Evolutionary conservation across 2,329 filamentous ascomycete species (phyloP).

Genomic region (Bretziella fagacearum): DNA sequence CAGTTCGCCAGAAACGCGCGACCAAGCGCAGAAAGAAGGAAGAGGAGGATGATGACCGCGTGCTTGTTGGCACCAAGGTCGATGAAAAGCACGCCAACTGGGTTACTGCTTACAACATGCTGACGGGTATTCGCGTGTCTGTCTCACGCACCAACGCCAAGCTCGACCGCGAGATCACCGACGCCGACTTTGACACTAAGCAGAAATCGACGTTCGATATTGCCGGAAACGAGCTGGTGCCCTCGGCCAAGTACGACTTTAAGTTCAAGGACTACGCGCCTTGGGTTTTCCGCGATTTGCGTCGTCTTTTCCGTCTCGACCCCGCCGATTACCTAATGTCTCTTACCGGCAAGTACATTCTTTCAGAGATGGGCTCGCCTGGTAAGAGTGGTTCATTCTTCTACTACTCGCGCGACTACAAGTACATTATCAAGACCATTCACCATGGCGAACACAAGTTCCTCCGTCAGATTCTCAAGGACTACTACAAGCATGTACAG

Average conservation of each 20-base stretch:
- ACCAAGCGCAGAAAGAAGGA: conserved; percentile 72
- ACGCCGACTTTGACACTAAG: conserved; percentile 81
- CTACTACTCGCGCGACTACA: conserved; percentile 98
- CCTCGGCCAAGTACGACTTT: conserved; percentile 98
- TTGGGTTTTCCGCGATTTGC: conserved; percentile 92
- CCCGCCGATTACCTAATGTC: conserved; percentile 98
- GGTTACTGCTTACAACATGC: conserved; percentile 98
- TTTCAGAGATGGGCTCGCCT: conserved; percentile 90
- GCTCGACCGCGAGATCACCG: conserved; percentile 73
- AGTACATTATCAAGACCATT: conserved; percentile 99
- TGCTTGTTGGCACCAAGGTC: conserved; percentile 91
- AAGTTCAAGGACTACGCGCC: conserved; percentile 99
- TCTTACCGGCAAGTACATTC: conserved; percentile 92
- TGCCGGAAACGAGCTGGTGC: conserved; percentile 90
- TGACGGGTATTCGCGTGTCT: conserved; percentile 93
- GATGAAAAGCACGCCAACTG: conserved; percentile 95
- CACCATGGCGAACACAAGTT: conserved; percentile 90
- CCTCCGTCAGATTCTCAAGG: conserved; percentile 63
- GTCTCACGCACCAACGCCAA: conserved; percentile 96
- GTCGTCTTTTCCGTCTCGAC: conserved; percentile 74
- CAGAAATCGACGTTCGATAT: conserved; percentile 91
- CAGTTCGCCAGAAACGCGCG: conserved; percentile 77
- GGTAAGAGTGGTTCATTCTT: conserved; percentile 99
- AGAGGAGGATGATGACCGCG: conserved; percentile 80
- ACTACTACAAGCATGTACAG: conserved; percentile 86